Percentiles rank a stretch among this genome's conserved stretches.
Evolutionary conservation across 768 basidiomycete species (phyloP).

Genomic region (Amanita jacksonii): DNA sequence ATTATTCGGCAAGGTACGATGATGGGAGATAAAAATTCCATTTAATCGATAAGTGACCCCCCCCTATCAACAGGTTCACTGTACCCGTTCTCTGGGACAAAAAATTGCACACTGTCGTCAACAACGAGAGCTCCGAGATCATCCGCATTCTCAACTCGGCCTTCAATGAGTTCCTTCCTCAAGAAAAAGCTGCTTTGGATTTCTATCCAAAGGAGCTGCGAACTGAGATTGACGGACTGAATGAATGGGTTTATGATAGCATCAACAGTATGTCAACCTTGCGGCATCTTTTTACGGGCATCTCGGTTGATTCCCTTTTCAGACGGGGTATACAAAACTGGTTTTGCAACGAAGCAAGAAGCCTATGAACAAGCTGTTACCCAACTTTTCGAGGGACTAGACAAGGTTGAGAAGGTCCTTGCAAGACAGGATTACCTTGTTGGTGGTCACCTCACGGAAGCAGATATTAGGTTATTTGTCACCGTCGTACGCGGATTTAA

Average conservation of each 20-base stretch:
- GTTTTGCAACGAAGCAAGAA: conserved; percentile 73
- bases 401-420: conserved; percentile 71
- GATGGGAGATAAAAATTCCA: neutral
- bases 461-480: conserved; percentile 84
- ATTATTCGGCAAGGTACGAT: conserved; percentile 59
- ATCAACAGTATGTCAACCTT: conserved; percentile 58
- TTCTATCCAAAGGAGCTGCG: conserved; percentile 70
- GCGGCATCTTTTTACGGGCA: neutral
- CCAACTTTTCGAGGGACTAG: conserved; percentile 70
- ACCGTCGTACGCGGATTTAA: conserved; percentile 56
- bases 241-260: conserved; percentile 78
- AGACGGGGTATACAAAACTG: conserved; percentile 86
- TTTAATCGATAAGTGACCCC: too few relatives aligned
- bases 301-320: neutral
- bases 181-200: conserved; percentile 56
- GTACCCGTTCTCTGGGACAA: conserved; percentile 93
- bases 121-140: conserved; percentile 93
- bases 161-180: conserved; percentile 66
- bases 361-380: conserved; percentile 76
- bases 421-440: conserved; percentile 76
- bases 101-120: conserved; percentile 79
- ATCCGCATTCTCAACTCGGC: conserved; percentile 87
- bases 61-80: too few relatives aligned
- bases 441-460: conserved; percentile 76
- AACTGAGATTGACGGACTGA: conserved; percentile 72